A percentile compares a stretch with the other conserved stretches of the same genome.
Evolutionary conservation across 192 early-diverging fungal species (phyloP).

Genomic region (Chytriomyces hyalinus): DNA sequence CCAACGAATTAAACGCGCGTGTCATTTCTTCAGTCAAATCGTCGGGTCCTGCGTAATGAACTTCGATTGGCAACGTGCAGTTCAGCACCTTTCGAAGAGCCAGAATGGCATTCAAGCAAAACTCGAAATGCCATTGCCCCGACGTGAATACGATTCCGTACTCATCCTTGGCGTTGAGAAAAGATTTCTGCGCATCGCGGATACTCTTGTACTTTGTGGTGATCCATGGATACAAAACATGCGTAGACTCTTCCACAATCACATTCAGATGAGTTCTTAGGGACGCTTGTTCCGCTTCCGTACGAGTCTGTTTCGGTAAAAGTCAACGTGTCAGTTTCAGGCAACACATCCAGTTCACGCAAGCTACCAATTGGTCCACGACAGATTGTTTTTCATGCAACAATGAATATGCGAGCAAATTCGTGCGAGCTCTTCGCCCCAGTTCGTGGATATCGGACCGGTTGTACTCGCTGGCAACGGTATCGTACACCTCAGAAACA

Average conservation of each 20-base stretch:
- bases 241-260: background rate
- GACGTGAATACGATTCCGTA: constrained; percentile 3
- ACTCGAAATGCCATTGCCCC: constrained; percentile 15
- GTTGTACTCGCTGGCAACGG: constrained; percentile 4
- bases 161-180: background rate
- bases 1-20: background rate
- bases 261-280: background rate
- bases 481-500: background rate
- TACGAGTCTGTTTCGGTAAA: background rate
- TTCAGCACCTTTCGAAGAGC: constrained; percentile 32
- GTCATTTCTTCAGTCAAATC: background rate
- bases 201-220: constrained; percentile 7
- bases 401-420: background rate
- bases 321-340: background rate
- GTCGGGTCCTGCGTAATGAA: constrained; percentile 53
- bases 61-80: constrained; percentile 57
- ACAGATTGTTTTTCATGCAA: constrained; percentile 17
- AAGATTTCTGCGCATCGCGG: background rate
- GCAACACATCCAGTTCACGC: background rate
- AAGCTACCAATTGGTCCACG: background rate
- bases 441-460: constrained; percentile 12
- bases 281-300: background rate
- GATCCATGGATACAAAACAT: constrained; percentile 10
- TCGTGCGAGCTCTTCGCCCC: background rate
- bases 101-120: background rate